A percentile compares a stretch with the other conserved stretches of the same genome.
phyloP scores from a whole-genome alignment of 352 stramenopile species.

The Globisporangium irregulare region DNA sequence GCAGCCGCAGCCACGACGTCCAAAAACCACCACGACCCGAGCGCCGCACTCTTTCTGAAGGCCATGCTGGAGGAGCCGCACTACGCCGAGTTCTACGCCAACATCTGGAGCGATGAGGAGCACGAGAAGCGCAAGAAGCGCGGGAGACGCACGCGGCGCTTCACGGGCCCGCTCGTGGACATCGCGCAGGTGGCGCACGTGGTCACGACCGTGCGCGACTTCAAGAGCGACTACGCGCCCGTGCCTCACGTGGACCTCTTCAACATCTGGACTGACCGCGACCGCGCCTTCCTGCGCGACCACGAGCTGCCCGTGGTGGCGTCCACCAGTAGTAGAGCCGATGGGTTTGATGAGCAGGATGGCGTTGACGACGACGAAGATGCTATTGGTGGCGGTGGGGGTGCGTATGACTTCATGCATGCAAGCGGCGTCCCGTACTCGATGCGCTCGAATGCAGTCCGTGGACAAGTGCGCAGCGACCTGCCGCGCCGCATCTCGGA shows the following conservation, averaged over 20 bases:
- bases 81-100: conserved; percentile 54
- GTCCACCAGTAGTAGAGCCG: background rate
- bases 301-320: background rate
- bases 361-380: background rate
- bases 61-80: conserved; percentile 37
- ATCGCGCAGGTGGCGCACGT: conserved; percentile 74
- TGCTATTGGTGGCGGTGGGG: too few relatives aligned
- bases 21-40: background rate
- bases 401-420: background rate
- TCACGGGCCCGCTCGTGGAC: conserved; percentile 41
- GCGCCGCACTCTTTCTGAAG: conserved; percentile 11
- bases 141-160: conserved; percentile 12
- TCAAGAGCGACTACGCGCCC: conserved; percentile 59
- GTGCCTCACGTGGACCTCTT: conserved; percentile 20
- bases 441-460: conserved; percentile 5
- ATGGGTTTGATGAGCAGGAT: conserved; percentile 8
- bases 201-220: conserved; percentile 63
- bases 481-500: conserved; percentile 39
- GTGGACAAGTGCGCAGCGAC: conserved; percentile 21
- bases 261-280: conserved; percentile 61
- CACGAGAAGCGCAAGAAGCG: conserved; percentile 39
- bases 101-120: conserved; percentile 50
- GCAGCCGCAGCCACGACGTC: background rate
- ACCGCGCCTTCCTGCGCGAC: conserved; percentile 15
- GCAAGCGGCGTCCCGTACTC: conserved; percentile 11